Conservation (phyloP, 192 early-diverging fungal species). For the Podila clonocystis region DNA sequence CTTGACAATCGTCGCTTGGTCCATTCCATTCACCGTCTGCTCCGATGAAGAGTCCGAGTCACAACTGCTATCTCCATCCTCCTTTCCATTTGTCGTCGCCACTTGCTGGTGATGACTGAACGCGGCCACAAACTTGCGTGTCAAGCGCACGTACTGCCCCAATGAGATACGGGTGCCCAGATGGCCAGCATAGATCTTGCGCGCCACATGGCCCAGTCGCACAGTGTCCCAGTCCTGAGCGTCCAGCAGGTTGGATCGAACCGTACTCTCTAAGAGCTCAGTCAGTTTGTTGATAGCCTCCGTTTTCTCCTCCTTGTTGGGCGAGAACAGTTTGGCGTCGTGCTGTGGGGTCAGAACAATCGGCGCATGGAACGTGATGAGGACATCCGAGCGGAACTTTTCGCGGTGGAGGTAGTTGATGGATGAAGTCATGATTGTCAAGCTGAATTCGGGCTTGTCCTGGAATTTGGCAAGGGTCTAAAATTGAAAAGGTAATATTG, state of each 20-base stretch:
- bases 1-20: background rate
- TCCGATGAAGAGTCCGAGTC: constrained; percentile 12
- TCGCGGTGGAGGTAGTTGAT: constrained; percentile 53
- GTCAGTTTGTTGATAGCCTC: constrained; percentile 51
- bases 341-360: constrained; percentile 53
- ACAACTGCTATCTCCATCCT: background rate
- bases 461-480: constrained; percentile 41
- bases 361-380: constrained; percentile 52
- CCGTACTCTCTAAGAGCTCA: constrained; percentile 31
- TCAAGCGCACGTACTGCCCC: constrained; percentile 49
- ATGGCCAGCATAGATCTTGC: constrained; percentile 51
- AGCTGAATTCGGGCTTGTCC: constrained; percentile 46
- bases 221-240: constrained; percentile 52
- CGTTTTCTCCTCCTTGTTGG: constrained; percentile 17
- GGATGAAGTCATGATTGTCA: constrained; percentile 49
- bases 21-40: constrained; percentile 4
- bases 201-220: constrained; percentile 49
- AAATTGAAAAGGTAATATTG: background rate
- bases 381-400: constrained; percentile 54
- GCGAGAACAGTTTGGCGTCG: constrained; percentile 35
- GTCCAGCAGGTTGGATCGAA: constrained; percentile 46
- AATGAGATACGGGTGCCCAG: constrained; percentile 53
- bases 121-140: constrained; percentile 43
- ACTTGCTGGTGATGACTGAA: constrained; percentile 34
- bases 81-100: background rate